Percentiles rank a stretch among this genome's conserved stretches.
Evolutionary conservation across 371 early-diverging fungal genomes (phyloP).

Genomic region (Rhizopus sp.): DNA sequence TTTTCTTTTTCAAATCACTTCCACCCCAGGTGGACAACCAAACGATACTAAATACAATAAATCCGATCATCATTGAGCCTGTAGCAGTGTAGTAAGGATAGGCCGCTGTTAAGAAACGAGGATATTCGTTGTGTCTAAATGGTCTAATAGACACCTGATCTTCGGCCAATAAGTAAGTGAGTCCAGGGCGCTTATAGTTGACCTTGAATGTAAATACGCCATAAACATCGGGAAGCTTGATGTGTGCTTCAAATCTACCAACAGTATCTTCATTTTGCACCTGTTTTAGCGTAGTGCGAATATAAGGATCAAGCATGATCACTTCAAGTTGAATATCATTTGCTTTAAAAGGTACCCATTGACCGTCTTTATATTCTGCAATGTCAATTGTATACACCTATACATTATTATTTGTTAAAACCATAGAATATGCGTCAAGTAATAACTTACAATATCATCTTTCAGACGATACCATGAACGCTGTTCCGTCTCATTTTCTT

Average conservation of each 20-base stretch:
- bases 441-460: slow-evolving; percentile 79
- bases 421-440: background rate
- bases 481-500: slow-evolving; percentile 62
- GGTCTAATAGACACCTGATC: slow-evolving; percentile 88
- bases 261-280: slow-evolving; percentile 26
- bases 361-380: slow-evolving; percentile 70
- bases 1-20: slow-evolving; percentile 3
- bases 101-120: slow-evolving; percentile 87
- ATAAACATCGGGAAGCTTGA: slow-evolving; percentile 90
- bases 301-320: slow-evolving; percentile 96
- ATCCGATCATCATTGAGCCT: slow-evolving; percentile 81
- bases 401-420: background rate
- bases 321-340: slow-evolving; percentile 87
- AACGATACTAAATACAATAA: slow-evolving; percentile 77
- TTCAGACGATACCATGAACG: slow-evolving; percentile 84
- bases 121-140: slow-evolving; percentile 93
- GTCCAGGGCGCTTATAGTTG: slow-evolving; percentile 86
- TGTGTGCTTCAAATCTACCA: slow-evolving; percentile 53
- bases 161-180: slow-evolving; percentile 67
- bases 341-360: slow-evolving; percentile 83
- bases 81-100: slow-evolving; percentile 93
- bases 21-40: slow-evolving; percentile 68
- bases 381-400: slow-evolving; percentile 82
- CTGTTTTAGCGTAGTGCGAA: slow-evolving; percentile 78
- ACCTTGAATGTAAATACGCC: slow-evolving; percentile 96